phyloP scores from a whole-genome alignment of 2,329 filamentous ascomycete genomes.

The Pyrenophora seminiperda region DNA sequence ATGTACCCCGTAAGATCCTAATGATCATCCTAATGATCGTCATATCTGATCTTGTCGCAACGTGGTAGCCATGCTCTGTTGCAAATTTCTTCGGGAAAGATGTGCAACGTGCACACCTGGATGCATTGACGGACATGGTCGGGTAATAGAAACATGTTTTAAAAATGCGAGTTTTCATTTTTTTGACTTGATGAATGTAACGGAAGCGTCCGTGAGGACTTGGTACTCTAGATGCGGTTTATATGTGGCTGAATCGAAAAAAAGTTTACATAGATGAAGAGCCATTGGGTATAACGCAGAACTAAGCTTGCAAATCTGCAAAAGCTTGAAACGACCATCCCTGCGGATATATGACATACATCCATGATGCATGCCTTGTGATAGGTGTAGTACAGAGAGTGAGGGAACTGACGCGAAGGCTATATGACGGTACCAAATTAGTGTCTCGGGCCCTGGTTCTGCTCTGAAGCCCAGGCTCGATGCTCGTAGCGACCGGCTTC shows the following conservation, averaged over 20 bases:
- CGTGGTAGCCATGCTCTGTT: too few species aligned
- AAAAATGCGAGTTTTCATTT: not conserved
- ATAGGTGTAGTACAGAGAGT: not conserved
- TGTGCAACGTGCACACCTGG: not conserved
- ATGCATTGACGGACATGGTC: not conserved
- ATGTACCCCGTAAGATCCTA: too few species aligned
- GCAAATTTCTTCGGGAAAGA: not conserved
- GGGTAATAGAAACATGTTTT: not conserved
- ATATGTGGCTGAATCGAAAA: not conserved
- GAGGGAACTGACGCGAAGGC: not conserved
- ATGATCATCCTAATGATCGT: too few species aligned
- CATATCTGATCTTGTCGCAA: too few species aligned
- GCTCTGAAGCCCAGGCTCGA: constrained; percentile 28
- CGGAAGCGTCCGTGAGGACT: constrained; percentile 21
- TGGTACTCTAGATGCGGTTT: constrained; percentile 21
- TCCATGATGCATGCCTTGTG: not conserved
- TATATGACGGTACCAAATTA: not conserved
- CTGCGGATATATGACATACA: constrained; percentile 2
- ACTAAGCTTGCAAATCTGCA: constrained; percentile 10
- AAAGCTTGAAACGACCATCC: constrained; percentile 11
- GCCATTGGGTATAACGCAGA: constrained; percentile 23
- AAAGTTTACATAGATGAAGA: not conserved
- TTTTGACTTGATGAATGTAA: not conserved
- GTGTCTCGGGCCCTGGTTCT: constrained; percentile 14
- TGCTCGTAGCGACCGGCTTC: constrained; percentile 33